phyloP scores from a whole-genome alignment of 2,329 filamentous ascomycete genomes.

The Colletotrichum sp. region DNA sequence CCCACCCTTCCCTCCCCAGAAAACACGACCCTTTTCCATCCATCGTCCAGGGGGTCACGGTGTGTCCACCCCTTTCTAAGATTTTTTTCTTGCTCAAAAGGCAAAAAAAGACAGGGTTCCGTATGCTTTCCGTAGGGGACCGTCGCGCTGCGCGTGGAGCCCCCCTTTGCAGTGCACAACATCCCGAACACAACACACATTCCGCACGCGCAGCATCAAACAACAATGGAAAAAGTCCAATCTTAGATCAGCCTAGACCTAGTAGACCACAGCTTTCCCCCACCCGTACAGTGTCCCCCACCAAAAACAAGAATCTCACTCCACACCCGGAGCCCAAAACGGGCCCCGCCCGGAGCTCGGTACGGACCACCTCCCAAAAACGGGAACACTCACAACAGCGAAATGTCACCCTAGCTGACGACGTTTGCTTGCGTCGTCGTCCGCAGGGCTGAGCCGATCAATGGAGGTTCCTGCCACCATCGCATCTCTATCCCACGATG shows the following conservation, averaged over 20 bases:
- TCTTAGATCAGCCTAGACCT: not conserved
- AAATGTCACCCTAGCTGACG: constrained; percentile 6
- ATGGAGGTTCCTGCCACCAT: not conserved
- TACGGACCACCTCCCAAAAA: not conserved
- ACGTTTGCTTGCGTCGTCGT: constrained; percentile 6
- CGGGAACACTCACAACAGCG: not conserved
- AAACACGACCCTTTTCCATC: not conserved
- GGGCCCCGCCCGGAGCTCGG: constrained; percentile 1
- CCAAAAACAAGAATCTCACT: not conserved
- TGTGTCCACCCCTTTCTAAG: not conserved
- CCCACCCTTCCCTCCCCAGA: not conserved
- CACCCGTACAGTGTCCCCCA: not conserved
- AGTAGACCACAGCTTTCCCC: not conserved
- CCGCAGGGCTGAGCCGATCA: constrained; percentile 10
- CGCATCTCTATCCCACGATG: not conserved
- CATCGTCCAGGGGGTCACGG: not conserved
- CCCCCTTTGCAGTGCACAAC: not conserved
- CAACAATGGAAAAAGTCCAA: not conserved
- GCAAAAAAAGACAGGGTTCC: not conserved
- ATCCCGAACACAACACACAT: not conserved
- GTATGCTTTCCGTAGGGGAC: not conserved
- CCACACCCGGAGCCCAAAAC: not conserved
- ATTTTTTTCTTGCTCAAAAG: not conserved
- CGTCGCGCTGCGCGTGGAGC: not conserved
- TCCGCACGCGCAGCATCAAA: not conserved